Evolutionary conservation across 805 yeast species (phyloP), one percentile per base, ranked within the genome.

Genomic region (Trichomonascus vanleenenianus): DNA sequence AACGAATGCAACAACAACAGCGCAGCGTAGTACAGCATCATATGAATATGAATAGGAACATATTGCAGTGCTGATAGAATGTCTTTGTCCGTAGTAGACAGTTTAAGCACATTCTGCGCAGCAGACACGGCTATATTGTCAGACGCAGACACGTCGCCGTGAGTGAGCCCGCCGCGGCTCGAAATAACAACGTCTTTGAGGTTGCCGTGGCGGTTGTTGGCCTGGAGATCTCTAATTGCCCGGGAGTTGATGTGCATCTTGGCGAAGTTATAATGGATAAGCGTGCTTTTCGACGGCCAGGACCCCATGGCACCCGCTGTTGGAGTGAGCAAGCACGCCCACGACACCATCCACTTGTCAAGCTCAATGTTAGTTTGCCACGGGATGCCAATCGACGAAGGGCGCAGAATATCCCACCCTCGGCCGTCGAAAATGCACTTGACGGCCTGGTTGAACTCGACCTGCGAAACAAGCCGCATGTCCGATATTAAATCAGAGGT

Each of bases 261-360:
- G 30, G 88, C 88, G 67, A 81, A 81, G 56, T 81, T 81, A 56
- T 81, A 81, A 56, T 81, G 82, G 37, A 81, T 75, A 48, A 81
- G 65, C 0, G 86, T 80, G 1, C 84, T 78, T 54, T 81, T 81
- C 1, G 83, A 74, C 8, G 83, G 76, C 88, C 88, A 81, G 0
- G 71, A 62, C 33, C 79, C 75, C 40, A 59, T 57, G 25, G 63
- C 63, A 15, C 62, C 65, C 42, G 71, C 71, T 40, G 76, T 71
- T 1, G 85, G 83, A 2, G 83, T 75, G 16, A 81, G 62, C 35
- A 81, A 60, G 9, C 82, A 84, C 0, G 88, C 79, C 88, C 88
- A 81, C 16, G 81, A 80, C 3, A 81, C 85, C 85, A 81, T 81
- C 88, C 88, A 81, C 60, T 75, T 79, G 56, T 81, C 88, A 32